phyloP scores from a whole-genome alignment of 768 basidiomycete genomes.

The Suillus lakei region DNA sequence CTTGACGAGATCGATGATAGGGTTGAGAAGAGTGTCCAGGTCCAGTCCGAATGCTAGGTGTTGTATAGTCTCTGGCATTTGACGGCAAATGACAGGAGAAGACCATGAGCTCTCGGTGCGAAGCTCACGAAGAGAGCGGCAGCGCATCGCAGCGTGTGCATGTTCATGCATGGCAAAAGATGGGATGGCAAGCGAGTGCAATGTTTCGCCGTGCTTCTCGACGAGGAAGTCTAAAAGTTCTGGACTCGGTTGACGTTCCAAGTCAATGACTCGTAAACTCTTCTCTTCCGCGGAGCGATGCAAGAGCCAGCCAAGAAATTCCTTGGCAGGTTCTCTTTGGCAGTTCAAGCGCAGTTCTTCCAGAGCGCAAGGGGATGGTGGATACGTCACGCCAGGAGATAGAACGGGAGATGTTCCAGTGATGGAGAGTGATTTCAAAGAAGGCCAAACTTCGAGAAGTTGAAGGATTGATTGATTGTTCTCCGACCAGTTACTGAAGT shows the following conservation, averaged over 20 bases:
- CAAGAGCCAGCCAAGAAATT: slow-evolving; percentile 74
- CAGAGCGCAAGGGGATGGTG: slow-evolving; percentile 53
- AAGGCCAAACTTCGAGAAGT: slow-evolving; percentile 67
- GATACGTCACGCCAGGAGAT: slow-evolving; percentile 40
- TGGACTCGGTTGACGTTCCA: slow-evolving; percentile 62
- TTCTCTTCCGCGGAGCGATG: slow-evolving; percentile 52
- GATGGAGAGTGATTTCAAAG: slow-evolving; percentile 58
- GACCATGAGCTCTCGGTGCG: slow-evolving; percentile 58
- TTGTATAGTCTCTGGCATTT: slow-evolving; percentile 52
- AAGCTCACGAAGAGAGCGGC: slow-evolving; percentile 55
- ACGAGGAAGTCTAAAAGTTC: slow-evolving; percentile 61
- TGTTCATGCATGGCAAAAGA: slow-evolving; percentile 54
- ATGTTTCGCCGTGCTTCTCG: slow-evolving; percentile 48
- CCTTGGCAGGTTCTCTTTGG: slow-evolving; percentile 62
- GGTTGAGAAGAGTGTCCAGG: slow-evolving; percentile 55
- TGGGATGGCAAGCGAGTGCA: slow-evolving; percentile 63
- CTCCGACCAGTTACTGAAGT: slow-evolving; percentile 76
- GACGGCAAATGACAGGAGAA: slow-evolving; percentile 50
- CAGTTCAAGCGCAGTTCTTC: slow-evolving; percentile 65
- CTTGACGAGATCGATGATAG: slow-evolving; percentile 61
- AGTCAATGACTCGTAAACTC: slow-evolving; percentile 54
- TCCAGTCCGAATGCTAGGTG: slow-evolving; percentile 68
- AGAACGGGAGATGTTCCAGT: slow-evolving; percentile 62
- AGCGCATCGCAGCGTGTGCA: slow-evolving; percentile 49
- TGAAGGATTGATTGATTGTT: slow-evolving; percentile 59